Percentiles rank a stretch among this genome's conserved stretches.
Evolutionary conservation across 768 basidiomycete species (phyloP).

Genomic region (Harrya chromipes): DNA sequence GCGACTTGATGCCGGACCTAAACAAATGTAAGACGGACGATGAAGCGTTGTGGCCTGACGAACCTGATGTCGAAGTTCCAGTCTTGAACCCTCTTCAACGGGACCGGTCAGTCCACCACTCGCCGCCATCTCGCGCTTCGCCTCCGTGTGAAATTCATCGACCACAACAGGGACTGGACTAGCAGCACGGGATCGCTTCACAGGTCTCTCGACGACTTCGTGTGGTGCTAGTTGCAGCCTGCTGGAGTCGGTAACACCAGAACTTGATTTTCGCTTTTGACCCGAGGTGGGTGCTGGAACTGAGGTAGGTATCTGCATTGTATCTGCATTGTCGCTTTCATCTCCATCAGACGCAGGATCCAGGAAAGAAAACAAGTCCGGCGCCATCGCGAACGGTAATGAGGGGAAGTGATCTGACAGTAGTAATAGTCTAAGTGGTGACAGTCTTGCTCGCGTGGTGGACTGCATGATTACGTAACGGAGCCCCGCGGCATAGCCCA

Average conservation of each 20-base stretch:
- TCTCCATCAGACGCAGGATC: constrained; percentile 18
- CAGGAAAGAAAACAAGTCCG: constrained; percentile 34
- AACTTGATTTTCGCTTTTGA: constrained; percentile 27
- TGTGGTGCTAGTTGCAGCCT: constrained; percentile 11
- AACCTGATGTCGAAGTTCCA: constrained; percentile 81
- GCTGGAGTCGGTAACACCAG: constrained; percentile 1
- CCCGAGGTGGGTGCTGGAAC: neutral
- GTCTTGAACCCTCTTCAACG: constrained; percentile 61
- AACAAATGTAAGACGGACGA: constrained; percentile 6
- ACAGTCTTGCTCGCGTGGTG: too few species aligned
- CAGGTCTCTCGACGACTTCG: constrained; percentile 32
- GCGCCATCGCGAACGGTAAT: constrained; percentile 15
- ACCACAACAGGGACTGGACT: constrained; percentile 75
- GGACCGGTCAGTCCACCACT: constrained; percentile 81
- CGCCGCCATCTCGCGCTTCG: constrained; percentile 86
- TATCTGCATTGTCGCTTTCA: constrained; percentile 28
- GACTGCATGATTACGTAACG: too few species aligned
- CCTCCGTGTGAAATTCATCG: constrained; percentile 94
- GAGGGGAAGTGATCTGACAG: neutral
- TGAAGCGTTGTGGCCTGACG: neutral
- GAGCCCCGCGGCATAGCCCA: too few species aligned
- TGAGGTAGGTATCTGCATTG: neutral
- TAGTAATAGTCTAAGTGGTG: too few species aligned
- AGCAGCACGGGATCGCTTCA: constrained; percentile 59
- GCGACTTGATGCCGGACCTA: constrained; percentile 96